These are phyloP conservation scores for Histomonas meleagridis DNA, from an alignment of 208 protist genomes.

Conservation along the genomic window DNA sequence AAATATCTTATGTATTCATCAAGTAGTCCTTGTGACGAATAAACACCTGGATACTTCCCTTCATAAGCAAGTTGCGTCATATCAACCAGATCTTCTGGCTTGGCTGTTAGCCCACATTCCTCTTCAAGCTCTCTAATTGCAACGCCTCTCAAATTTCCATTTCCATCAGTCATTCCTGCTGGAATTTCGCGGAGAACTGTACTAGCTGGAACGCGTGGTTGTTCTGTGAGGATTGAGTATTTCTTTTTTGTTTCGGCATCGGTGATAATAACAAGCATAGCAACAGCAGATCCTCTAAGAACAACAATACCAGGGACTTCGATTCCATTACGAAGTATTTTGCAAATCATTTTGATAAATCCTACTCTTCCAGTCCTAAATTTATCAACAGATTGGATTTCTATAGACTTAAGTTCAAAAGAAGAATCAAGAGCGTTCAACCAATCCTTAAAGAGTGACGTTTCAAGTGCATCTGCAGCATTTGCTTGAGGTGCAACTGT, in stretches of 20 bases:
- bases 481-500: background rate
- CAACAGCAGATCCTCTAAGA: background rate
- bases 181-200: background rate
- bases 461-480: background rate
- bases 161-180: background rate
- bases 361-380: background rate
- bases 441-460: background rate
- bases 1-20: background rate
- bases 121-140: constrained; percentile 34
- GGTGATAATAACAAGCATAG: background rate
- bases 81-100: background rate
- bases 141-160: background rate
- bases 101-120: background rate
- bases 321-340: background rate
- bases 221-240: background rate
- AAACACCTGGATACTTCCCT: background rate
- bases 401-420: background rate
- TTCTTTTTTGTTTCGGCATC: background rate
- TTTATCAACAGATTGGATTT: constrained; percentile 32
- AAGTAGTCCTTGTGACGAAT: background rate
- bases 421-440: background rate
- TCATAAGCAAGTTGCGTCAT: background rate
- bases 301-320: background rate
- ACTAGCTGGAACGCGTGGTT: background rate
- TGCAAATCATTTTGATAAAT: background rate